Conservation (phyloP, 495 filamentous ascomycete species). For the Pyronema omphalodes region DNA sequence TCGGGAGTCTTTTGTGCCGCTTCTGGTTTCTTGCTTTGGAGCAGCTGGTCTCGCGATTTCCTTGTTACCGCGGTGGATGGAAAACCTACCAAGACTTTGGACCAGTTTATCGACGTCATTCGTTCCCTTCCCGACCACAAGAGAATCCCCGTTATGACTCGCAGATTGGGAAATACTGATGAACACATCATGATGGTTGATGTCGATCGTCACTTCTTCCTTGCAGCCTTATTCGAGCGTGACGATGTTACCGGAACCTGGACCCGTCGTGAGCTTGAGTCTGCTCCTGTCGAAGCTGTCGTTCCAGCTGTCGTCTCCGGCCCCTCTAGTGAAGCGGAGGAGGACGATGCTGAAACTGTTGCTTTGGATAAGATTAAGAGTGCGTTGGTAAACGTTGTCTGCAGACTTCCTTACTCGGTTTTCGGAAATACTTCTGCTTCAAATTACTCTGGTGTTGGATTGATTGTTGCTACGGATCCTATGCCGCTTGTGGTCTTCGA, state of each 20-base stretch:
- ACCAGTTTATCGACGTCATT: constrained; percentile 23
- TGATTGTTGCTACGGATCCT: constrained; percentile 21
- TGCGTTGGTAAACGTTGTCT: constrained; percentile 22
- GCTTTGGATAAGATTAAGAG: constrained; percentile 20
- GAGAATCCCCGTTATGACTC: constrained; percentile 22
- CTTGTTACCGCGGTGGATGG: constrained; percentile 22
- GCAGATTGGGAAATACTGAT: constrained; percentile 20
- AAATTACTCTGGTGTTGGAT: constrained; percentile 22
- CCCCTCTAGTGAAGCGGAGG: constrained; percentile 11
- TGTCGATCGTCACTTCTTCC: constrained; percentile 24
- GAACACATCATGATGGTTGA: constrained; percentile 25
- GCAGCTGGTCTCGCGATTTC: constrained; percentile 24
- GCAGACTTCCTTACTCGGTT: constrained; percentile 23
- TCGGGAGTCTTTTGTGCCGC: constrained; percentile 24
- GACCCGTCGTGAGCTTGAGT: constrained; percentile 19
- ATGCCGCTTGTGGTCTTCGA: constrained; percentile 23
- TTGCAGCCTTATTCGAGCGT: constrained; percentile 22
- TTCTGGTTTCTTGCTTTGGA: constrained; percentile 24
- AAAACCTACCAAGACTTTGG: constrained; percentile 21
- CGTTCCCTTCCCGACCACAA: constrained; percentile 19
- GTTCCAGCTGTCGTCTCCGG: not conserved
- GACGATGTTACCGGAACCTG: constrained; percentile 17
- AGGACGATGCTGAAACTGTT: constrained; percentile 19
- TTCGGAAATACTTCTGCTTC: constrained; percentile 23
- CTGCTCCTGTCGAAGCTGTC: constrained; percentile 10